Evolutionary conservation across 192 early-diverging fungal species (phyloP), one percentile per base, ranked within the genome.

Genomic region (Coemansia sp.): DNA sequence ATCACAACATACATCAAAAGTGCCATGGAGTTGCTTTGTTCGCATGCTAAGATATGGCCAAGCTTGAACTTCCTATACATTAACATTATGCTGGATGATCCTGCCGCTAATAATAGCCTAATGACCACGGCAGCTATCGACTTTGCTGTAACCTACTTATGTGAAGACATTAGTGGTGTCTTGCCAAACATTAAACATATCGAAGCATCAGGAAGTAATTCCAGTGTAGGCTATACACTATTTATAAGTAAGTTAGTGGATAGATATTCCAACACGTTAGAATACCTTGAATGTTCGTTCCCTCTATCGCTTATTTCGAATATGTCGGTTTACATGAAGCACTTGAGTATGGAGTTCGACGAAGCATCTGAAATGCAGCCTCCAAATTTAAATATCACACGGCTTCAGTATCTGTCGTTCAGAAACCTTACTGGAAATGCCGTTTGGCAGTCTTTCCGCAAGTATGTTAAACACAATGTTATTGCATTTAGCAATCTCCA

Each of bases 81-180:
- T 4, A 53, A 16, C 40, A 28, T 53, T 20, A 40, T 53, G 21
- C 39, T 53, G 8, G 52, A 54, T 31, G 52, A 54, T 38, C 52
- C 41, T n/a, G 14, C 39, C 3, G 17, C n/a, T 16, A 15, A 5
- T 16, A 26, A 26, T 26, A 26, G 23, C 23, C 1, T 3, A 26
- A 4, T 3, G 23, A 26, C 2, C 23, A 26, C 23, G 1, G 23
- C 1, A 26, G 23, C 4, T n/a, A 41, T 15, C 15, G 40, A 41
- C n/a, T 14, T 6, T 1, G 5, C 14, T 41, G n/a, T 41, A 14
- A 41, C 40, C 5, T 6, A 6, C 5, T 15, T 31, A n/a, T 42
- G 40, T 39, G 28, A 30, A 3, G 18, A 6, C 0, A 11, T 54
- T 0, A 11, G 8, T 17, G 11, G 18, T 1, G 11, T 30, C 0